These are phyloP conservation scores for Meyerozyma smithsonii DNA, from an alignment of 1,139 yeast genomes.

Conservation along the genomic window DNA sequence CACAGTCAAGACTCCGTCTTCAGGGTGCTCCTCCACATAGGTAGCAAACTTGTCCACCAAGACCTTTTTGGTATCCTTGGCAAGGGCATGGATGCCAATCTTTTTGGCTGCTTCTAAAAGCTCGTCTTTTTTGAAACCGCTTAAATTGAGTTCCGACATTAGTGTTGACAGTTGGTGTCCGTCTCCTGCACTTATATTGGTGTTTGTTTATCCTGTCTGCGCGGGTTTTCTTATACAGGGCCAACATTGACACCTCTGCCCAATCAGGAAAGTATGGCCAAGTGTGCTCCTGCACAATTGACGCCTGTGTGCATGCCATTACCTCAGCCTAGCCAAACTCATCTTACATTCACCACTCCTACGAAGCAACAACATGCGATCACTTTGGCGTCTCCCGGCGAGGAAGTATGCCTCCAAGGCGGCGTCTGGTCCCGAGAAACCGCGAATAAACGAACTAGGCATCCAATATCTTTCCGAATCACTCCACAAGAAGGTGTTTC, in stretches of 20 bases:
- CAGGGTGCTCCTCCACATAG: conserved; percentile 32
- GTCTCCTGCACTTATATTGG: conserved; percentile 3
- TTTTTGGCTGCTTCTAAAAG: conserved; percentile 31
- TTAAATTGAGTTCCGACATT: conserved; percentile 1
- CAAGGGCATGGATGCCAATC: conserved; percentile 29
- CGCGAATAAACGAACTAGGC: conserved; percentile 59
- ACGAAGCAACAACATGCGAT: background rate
- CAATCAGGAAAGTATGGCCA: background rate
- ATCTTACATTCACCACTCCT: too few relatives aligned
- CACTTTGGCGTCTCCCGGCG: background rate
- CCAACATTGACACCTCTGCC: conserved; percentile 1
- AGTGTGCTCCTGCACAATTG: background rate
- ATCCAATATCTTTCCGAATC: conserved; percentile 62
- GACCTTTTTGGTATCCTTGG: conserved; percentile 41
- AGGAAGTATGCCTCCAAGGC: background rate
- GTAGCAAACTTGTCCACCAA: conserved; percentile 38
- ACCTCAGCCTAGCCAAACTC: too few relatives aligned
- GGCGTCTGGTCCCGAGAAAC: conserved; percentile 24
- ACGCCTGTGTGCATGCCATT: too few relatives aligned
- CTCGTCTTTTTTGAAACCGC: conserved; percentile 31
- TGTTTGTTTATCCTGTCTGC: conserved; percentile 3
- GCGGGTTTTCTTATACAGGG: background rate
- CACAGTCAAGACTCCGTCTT: conserved; percentile 24
- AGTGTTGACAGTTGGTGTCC: background rate
- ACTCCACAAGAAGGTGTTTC: conserved; percentile 61